A percentile compares a stretch with the other conserved stretches of the same genome.
These are phyloP conservation scores for Herpetospermum pedunculosum DNA, from an alignment of 306 rosid species.

Conservation along the genomic window DNA sequence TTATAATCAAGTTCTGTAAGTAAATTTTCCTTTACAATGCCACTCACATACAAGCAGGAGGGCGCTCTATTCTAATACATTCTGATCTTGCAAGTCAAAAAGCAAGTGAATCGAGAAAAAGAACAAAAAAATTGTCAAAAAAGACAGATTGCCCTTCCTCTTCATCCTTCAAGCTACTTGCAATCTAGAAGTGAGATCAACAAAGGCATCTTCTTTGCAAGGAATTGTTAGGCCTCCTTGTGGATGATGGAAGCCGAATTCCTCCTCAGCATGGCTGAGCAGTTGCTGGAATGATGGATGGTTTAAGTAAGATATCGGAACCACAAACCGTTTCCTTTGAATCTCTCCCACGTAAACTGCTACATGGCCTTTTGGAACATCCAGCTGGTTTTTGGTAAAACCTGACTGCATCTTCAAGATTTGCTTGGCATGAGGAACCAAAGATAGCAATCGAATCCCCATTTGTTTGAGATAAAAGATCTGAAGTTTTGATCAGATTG, in stretches of 20 bases:
- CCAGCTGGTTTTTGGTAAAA: background rate
- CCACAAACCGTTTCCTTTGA: constrained; percentile 5
- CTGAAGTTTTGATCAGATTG: background rate
- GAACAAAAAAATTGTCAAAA: no score
- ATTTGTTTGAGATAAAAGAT: background rate
- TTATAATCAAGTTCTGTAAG: background rate
- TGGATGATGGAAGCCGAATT: constrained; percentile 34
- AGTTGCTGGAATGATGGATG: constrained; percentile 13
- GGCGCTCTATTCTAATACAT: background rate
- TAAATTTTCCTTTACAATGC: background rate
- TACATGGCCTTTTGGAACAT: constrained; percentile 10
- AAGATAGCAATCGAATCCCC: background rate
- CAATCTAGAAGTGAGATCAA: constrained; percentile 19
- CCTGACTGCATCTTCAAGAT: background rate
- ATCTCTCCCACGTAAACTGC: constrained; percentile 10
- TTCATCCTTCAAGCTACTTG: background rate
- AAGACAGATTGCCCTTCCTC: no score
- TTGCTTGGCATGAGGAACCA: constrained; percentile 6
- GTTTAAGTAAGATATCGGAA: constrained; percentile 20
- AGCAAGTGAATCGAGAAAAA: no score
- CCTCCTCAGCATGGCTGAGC: constrained; percentile 22
- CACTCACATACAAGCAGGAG: background rate
- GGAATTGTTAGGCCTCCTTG: constrained; percentile 41
- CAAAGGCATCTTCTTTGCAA: constrained; percentile 29
- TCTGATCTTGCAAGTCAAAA: background rate